phyloP scores from a whole-genome alignment of 805 yeast species.

The Ogataea pini region DNA sequence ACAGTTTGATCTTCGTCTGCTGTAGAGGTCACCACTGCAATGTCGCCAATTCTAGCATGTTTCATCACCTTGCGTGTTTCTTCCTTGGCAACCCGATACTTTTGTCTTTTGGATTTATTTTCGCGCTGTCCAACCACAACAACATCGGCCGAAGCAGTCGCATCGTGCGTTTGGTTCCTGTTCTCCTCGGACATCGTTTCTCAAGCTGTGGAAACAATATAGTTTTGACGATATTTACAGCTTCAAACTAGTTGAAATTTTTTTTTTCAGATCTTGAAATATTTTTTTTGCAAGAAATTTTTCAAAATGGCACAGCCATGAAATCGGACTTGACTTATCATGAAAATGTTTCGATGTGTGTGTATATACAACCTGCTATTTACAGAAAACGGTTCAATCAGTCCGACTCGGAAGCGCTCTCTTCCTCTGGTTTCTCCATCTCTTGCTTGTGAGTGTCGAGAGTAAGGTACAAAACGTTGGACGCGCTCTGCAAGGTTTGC shows the following conservation, averaged over 20 bases:
- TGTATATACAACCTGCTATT: conserved; percentile 11
- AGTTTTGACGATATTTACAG: no score
- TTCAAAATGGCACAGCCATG: conserved; percentile 13
- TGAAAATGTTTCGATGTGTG: not conserved
- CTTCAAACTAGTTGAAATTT: not conserved
- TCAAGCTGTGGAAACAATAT: no score
- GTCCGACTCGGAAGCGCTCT: conserved; percentile 3
- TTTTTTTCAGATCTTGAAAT: not conserved
- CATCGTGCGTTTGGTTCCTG: not conserved
- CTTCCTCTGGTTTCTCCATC: conserved; percentile 23
- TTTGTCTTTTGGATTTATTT: conserved; percentile 41
- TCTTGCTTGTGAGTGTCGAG: conserved; percentile 56
- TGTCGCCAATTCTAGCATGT: conserved; percentile 45
- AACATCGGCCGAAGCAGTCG: not conserved
- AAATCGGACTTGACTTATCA: not conserved
- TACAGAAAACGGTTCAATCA: not conserved
- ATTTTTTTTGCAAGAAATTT: conserved; percentile 1
- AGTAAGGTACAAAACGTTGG: conserved; percentile 70
- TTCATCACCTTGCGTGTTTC: conserved; percentile 45
- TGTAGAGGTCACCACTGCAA: conserved; percentile 13
- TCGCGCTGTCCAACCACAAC: no score
- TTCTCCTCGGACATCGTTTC: not conserved
- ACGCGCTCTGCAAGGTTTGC: conserved; percentile 71
- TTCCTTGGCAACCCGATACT: conserved; percentile 50
- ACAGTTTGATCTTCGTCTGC: conserved; percentile 26